Base-by-base conservation (phyloP, 345 rosid genomes). In the Stellera chamaejasme region DNA sequence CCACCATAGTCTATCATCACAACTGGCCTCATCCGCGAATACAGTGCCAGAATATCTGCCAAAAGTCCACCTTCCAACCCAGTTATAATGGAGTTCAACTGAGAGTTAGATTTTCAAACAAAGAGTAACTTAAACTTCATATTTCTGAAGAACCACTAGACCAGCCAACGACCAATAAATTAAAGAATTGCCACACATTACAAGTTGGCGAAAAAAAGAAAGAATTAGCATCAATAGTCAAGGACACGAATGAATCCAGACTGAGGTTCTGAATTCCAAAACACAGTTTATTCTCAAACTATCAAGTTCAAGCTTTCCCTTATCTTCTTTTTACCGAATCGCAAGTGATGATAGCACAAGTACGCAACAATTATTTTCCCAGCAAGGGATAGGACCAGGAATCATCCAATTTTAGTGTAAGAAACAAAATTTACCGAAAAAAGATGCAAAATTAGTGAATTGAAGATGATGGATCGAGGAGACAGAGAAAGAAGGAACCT, bases 1-100 rank as follows among this genome's bases (percentile, higher is more conserved):
- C 96, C 98, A 61, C 95, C 98, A 66, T 92, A 88, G 59, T 92
- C 98, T 46, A 88, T 77, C 98, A 92, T 88, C 55, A 86, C 79
- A 54, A 86, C 95, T 3, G 96, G 89, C 66, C 98, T 88, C 90
- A 92, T 78, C 54, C 79, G 78, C 1, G 85, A 68, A 71, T 88
- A 78, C 64, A 92, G 62, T 6, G 90, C 96, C 45, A 86, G 69
- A 50, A 82, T 64, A 84, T 92, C 95, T 86, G 87, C 56, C 59
- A 54, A 64, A 71, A 13, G n/a, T 57, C 65, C 27, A 43, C 25
- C 55, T 14, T 16, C 56, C 49, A 10, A 0, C 32, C 39, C 44
- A 52, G 11, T 11, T 51, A 3, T 1, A 13, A 62, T 15, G 11
- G 26, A 50, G 51, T 36, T 26, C 39, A 32, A 32, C 39, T 8